Evolutionary conservation across 257 asterid species (phyloP).

Genomic region (Mentha longifolia): DNA sequence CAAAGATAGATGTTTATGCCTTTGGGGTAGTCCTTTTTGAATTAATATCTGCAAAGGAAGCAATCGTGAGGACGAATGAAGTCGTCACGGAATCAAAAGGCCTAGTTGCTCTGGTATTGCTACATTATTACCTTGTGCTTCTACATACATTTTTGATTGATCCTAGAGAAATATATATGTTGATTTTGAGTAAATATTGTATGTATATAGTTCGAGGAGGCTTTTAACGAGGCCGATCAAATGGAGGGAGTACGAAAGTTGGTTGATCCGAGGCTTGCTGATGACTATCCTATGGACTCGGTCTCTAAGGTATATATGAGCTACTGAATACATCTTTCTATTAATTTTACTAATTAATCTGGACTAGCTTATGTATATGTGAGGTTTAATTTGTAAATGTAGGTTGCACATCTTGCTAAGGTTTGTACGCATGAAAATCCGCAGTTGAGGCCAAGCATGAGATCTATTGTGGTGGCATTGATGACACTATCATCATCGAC

Average conservation of each 20-base stretch:
- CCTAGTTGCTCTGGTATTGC: conserved; percentile 72
- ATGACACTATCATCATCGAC: conserved; percentile 87
- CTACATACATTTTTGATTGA: no score
- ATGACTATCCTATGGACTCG: conserved; percentile 63
- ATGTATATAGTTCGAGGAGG: conserved; percentile 68
- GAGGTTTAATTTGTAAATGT: conserved; percentile 31
- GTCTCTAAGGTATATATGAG: conserved; percentile 81
- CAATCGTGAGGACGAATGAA: conserved; percentile 66
- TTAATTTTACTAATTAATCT: no score
- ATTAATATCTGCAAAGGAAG: conserved; percentile 76
- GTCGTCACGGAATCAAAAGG: conserved; percentile 65
- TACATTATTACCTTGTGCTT: background rate
- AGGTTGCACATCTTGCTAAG: conserved; percentile 85
- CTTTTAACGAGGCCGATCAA: conserved; percentile 55
- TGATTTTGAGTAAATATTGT: background rate
- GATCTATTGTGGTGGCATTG: conserved; percentile 83
- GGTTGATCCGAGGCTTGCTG: conserved; percentile 77
- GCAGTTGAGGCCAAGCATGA: conserved; percentile 84
- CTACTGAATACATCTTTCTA: no score
- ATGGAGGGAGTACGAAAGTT: conserved; percentile 52
- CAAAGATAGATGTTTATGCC: conserved; percentile 80
- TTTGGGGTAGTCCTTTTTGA: conserved; percentile 86
- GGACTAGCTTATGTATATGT: no score
- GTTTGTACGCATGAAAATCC: conserved; percentile 86
- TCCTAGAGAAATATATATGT: background rate